Evolutionary conservation across 139 green algal species (phyloP).

Genomic region (Zygnema circumcarinatum): DNA sequence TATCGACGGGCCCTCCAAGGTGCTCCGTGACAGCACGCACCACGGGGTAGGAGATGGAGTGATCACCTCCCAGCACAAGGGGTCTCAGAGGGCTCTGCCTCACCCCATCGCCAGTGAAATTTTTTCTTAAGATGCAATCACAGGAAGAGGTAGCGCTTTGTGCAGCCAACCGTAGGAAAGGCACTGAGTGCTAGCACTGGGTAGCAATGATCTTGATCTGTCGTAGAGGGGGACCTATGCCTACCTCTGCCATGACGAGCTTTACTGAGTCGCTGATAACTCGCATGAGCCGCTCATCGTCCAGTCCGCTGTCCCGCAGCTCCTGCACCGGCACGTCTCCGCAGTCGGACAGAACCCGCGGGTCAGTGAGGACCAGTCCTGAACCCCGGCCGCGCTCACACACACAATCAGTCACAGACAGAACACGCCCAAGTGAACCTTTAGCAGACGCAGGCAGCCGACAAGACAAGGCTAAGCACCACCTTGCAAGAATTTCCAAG

Average conservation of each 20-base stretch:
- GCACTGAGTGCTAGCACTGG: not conserved
- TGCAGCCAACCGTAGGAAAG: not conserved
- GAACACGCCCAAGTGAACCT: no score
- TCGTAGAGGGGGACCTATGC: not conserved
- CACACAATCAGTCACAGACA: not conserved
- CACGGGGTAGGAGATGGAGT: conserved; percentile 45
- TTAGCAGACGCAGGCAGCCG: no score
- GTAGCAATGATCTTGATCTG: no score
- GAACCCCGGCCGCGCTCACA: not conserved
- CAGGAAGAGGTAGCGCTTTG: not conserved
- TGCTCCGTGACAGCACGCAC: conserved; percentile 44
- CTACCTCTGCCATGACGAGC: conserved; percentile 44
- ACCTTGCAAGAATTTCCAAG: no score
- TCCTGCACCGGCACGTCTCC: conserved; percentile 57
- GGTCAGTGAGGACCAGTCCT: conserved; percentile 53
- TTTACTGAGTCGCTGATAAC: conserved; percentile 39
- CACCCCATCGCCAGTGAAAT: not conserved
- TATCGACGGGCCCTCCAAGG: conserved; percentile 49
- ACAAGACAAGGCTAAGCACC: no score
- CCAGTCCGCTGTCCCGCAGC: conserved; percentile 49
- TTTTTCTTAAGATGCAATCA: not conserved
- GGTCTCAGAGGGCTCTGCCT: conserved; percentile 38
- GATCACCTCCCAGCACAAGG: conserved; percentile 44
- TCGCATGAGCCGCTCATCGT: conserved; percentile 46
- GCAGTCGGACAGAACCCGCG: conserved; percentile 37